phyloP scores from a whole-genome alignment of 2,329 filamentous ascomycete genomes.

The Aspergillus ustus region DNA sequence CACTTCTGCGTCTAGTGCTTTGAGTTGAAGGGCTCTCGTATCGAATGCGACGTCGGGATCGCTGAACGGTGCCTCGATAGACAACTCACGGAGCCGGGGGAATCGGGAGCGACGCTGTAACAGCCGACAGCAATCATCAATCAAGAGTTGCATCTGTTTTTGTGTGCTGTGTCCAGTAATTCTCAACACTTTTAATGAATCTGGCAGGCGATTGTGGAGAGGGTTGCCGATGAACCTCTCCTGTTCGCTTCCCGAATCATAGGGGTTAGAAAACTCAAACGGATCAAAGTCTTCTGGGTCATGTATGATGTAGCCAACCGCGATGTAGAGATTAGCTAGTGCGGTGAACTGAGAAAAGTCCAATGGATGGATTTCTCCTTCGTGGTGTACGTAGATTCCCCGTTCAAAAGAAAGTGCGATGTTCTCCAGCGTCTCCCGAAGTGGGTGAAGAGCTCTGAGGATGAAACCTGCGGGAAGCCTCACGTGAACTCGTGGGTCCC shows the following conservation, averaged over 20 bases:
- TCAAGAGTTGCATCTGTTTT: conserved; percentile 8
- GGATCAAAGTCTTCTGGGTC: conserved; percentile 13
- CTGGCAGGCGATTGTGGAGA: conserved; percentile 6
- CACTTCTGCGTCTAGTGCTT: conserved; percentile 3
- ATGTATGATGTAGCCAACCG: conserved; percentile 10
- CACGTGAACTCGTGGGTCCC: conserved; percentile 10
- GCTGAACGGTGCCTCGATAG: conserved; percentile 3
- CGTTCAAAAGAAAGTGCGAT: conserved; percentile 7
- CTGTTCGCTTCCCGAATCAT: neutral
- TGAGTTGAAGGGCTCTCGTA: neutral
- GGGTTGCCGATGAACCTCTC: neutral
- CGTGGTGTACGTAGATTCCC: conserved; percentile 9
- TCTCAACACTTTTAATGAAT: conserved; percentile 13
- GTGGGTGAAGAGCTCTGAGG: conserved; percentile 3
- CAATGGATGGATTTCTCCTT: conserved; percentile 10
- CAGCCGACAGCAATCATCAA: conserved; percentile 5
- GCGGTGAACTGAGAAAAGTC: conserved; percentile 14
- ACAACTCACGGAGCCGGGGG: conserved; percentile 7
- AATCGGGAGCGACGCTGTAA: conserved; percentile 1
- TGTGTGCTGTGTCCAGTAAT: conserved; percentile 12
- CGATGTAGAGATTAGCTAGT: conserved; percentile 8
- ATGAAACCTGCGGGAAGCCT: conserved; percentile 3
- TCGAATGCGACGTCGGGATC: neutral
- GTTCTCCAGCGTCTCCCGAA: conserved; percentile 8
- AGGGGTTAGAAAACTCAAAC: neutral